A percentile compares a stretch with the other conserved stretches of the same genome.
These are phyloP conservation scores for Licmophora abbreviata DNA, from an alignment of 108 stramenopile genomes.

Conservation along the genomic window DNA sequence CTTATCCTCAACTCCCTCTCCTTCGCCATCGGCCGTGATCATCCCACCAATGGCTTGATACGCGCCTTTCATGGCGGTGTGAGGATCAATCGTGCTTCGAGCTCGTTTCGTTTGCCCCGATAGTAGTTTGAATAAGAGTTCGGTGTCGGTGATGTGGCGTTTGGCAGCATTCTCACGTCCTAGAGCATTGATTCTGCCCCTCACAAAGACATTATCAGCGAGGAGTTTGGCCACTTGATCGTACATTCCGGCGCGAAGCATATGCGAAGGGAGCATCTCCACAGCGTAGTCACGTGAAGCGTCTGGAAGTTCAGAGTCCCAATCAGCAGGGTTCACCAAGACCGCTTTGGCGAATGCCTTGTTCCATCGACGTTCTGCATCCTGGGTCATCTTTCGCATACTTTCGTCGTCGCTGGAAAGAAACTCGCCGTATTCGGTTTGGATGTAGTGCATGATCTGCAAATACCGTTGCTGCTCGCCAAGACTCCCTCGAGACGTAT, in stretches of 20 bases:
- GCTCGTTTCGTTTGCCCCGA: slow-evolving; percentile 8
- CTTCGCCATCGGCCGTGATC: slow-evolving; percentile 27
- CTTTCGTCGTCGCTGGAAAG: slow-evolving; percentile 34
- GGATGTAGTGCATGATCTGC: slow-evolving; percentile 57
- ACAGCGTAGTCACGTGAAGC: slow-evolving; percentile 59
- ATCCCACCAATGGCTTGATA: slow-evolving; percentile 31
- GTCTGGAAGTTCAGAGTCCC: slow-evolving; percentile 51
- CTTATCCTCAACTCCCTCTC: slow-evolving; percentile 21
- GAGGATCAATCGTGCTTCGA: slow-evolving; percentile 21
- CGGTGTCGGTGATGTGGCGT: slow-evolving; percentile 57
- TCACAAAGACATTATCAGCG: slow-evolving; percentile 49
- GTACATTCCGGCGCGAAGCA: slow-evolving; percentile 64
- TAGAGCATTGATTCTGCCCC: slow-evolving; percentile 48
- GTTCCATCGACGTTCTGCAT: slow-evolving; percentile 60
- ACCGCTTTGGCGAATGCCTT: slow-evolving; percentile 49
- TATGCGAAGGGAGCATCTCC: slow-evolving; percentile 56
- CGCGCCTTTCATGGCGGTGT: slow-evolving; percentile 28
- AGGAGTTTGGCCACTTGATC: slow-evolving; percentile 44
- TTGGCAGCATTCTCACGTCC: slow-evolving; percentile 54
- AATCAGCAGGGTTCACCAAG: slow-evolving; percentile 25
- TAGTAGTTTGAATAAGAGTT: slow-evolving; percentile 34
- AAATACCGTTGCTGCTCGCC: slow-evolving; percentile 23
- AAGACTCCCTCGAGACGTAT: neutral
- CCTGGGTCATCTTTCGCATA: slow-evolving; percentile 37
- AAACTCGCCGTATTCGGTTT: slow-evolving; percentile 49